phyloP scores from a whole-genome alignment of 768 basidiomycete species.

The Kwoniella mangroviensis region DNA sequence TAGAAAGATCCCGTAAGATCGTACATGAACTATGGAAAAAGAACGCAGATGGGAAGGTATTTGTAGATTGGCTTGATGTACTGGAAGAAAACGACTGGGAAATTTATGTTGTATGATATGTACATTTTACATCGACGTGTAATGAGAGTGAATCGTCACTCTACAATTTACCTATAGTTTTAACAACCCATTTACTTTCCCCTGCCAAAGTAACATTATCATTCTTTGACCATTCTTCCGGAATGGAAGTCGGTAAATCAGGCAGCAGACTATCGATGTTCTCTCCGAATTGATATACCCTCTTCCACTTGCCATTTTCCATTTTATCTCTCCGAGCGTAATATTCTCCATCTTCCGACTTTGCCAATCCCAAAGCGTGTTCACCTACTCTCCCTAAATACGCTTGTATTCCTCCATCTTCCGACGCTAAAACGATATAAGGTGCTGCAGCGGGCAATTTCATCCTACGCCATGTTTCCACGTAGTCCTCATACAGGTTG shows the following conservation, averaged over 20 bases:
- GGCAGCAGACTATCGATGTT: constrained; percentile 7
- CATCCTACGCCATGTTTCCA: constrained; percentile 37
- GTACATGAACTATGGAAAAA: constrained; percentile 42
- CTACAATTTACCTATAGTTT: constrained; percentile 8
- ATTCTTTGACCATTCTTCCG: constrained; percentile 9
- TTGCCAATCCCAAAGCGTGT: constrained; percentile 24
- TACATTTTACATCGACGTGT: neutral
- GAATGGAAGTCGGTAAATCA: constrained; percentile 3
- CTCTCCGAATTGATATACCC: constrained; percentile 22
- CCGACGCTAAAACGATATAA: constrained; percentile 11
- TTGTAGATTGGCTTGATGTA: constrained; percentile 50
- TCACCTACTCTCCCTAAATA: constrained; percentile 22
- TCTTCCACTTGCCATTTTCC: constrained; percentile 13
- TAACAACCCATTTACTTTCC: constrained; percentile 1
- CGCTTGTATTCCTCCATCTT: neutral
- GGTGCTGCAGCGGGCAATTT: neutral
- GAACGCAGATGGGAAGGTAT: constrained; percentile 32
- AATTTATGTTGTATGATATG: constrained; percentile 36
- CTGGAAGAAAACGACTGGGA: constrained; percentile 48
- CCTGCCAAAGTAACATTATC: neutral
- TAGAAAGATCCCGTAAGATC: constrained; percentile 37
- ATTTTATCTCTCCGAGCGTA: constrained; percentile 23
- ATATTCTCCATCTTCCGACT: neutral
- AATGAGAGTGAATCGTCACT: neutral
- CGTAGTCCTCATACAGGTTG: constrained; percentile 28